Evolutionary conservation across 2,329 filamentous ascomycete species (phyloP).

Genomic region (Leptodontidium sp.): DNA sequence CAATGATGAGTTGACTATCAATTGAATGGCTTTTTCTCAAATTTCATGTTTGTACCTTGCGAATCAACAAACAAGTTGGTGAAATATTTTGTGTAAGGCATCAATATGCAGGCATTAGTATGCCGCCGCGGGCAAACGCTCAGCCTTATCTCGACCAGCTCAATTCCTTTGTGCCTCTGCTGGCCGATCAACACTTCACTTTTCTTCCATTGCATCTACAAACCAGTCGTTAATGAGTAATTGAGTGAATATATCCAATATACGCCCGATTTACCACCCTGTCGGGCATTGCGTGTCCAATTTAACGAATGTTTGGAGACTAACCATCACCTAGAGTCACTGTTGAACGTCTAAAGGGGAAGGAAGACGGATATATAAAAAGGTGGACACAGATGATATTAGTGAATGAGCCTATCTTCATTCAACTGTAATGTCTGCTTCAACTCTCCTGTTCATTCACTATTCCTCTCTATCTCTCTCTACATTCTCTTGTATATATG

Average conservation of each 20-base stretch:
- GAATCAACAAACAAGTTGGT: background rate
- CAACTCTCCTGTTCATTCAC: too few species aligned
- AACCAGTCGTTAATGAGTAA: background rate
- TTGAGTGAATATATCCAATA: background rate
- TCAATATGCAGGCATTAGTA: background rate
- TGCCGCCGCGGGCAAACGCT: background rate
- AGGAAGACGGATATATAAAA: too few species aligned
- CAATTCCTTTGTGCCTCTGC: slow-evolving; percentile 9
- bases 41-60: slow-evolving; percentile 4
- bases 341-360: background rate
- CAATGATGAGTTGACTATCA: background rate
- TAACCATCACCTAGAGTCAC: background rate
- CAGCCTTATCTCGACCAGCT: slow-evolving; percentile 5
- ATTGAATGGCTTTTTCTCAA: background rate
- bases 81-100: slow-evolving; percentile 7
- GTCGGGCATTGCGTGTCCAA: background rate
- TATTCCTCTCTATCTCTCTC: too few species aligned
- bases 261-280: background rate
- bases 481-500: too few species aligned
- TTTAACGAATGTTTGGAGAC: background rate
- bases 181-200: background rate
- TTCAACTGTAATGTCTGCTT: too few species aligned
- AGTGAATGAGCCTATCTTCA: too few species aligned
- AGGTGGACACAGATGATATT: too few species aligned
- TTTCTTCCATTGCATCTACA: slow-evolving; percentile 4